Base-by-base conservation (phyloP, 148 eudicot species). In the Silene latifolia region DNA sequence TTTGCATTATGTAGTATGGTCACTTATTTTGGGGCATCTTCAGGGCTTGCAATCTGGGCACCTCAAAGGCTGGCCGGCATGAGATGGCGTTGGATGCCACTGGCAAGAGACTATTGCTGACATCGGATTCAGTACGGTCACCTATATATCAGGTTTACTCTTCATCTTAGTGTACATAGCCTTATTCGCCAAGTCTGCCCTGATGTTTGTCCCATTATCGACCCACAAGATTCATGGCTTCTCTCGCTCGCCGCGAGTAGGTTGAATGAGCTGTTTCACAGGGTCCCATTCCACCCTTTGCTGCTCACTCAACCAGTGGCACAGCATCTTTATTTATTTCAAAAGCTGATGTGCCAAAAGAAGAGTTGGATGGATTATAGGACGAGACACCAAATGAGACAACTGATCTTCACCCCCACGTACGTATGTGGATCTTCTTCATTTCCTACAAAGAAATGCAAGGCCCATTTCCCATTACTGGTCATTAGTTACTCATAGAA, bases 11-110 rank as follows among this genome's bases (percentile, higher is more conserved):
- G 35, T 32, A 2, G 47, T 66, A 10, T 19, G 71, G 48, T 77
- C 53, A 70, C 23, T 24, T 17, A 48, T 46, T 44, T 10, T 62
- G 65, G 35, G 35, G 29, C 74, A 76, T 78, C 57, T 75, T 21
- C 69, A 91, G 98, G 85, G 89, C 88, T 72, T 82, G 83, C 82
- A 81, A 66, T 69, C 64, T 78, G 18, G 80, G 77, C 59, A 74
- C 72, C 46, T 79, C 83, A 63, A 80, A 63, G 51, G 59, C 78
- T 74, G 72, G 67, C 69, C 91, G 87, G 76, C 93, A 88, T 76
- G 95, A 93, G 87, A 87, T 92, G 89, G 92, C 91, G 71, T 81
- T 94, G 74, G 96, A 91, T 88, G 90, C 89, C 61, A 79, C 82
- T 73, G 97, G 98, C 63, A 94, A 80, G 82, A 92, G 88, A 74